A percentile compares a stretch with the other conserved stretches of the same genome.
Conservation (phyloP, 805 yeast genomes). For the Isabelozyma gotoi region DNA sequence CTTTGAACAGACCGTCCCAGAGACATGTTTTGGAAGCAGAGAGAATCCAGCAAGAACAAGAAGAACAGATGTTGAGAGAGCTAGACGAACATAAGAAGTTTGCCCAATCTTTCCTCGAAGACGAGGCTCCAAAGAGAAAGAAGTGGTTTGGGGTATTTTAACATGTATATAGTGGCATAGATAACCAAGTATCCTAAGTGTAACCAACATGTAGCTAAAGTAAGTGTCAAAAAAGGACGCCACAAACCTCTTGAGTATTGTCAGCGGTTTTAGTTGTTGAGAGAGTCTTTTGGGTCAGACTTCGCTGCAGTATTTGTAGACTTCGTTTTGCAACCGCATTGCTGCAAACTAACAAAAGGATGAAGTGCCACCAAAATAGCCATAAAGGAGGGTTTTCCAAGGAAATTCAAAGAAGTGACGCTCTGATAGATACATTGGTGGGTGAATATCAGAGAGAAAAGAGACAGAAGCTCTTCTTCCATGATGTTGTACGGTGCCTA, state of each 20-base stretch:
- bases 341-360: not conserved
- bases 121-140: conserved; percentile 13
- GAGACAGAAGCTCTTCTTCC: not conserved
- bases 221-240: too few species aligned
- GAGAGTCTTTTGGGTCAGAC: not conserved
- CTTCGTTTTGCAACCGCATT: not conserved
- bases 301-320: not conserved
- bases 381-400: too few species aligned
- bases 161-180: not conserved
- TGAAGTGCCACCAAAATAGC: not conserved
- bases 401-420: too few species aligned
- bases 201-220: too few species aligned
- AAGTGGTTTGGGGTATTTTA: conserved; percentile 25
- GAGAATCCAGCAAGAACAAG: conserved; percentile 64
- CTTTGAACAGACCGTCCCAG: conserved; percentile 66
- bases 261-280: too few species aligned
- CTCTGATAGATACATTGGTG: too few species aligned
- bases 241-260: too few species aligned
- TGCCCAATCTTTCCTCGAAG: conserved; percentile 17
- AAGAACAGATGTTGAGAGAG: conserved; percentile 46
- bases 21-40: conserved; percentile 77
- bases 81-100: conserved; percentile 22
- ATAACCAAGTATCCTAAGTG: too few species aligned
- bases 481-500: not conserved
- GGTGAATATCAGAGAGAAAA: not conserved